A percentile compares a stretch with the other conserved stretches of the same genome.
These are phyloP conservation scores for Dacryopinax primogenitus DNA, from an alignment of 768 basidiomycete species.

Conservation along the genomic window DNA sequence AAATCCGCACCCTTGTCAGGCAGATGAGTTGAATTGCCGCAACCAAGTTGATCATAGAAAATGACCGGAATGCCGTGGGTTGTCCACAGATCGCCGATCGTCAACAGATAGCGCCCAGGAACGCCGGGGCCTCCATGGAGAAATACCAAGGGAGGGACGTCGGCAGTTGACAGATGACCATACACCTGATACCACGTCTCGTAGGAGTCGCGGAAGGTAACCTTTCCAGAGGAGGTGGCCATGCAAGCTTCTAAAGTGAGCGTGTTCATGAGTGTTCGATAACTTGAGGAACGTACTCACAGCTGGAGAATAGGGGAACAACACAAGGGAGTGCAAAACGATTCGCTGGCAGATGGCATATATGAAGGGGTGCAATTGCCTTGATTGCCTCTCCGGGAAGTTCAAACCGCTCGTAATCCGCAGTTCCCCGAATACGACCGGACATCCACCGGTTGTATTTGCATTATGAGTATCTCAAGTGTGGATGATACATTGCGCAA, in stretches of 20 bases:
- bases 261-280: too few relatives aligned
- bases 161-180: constrained; percentile 14
- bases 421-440: too few relatives aligned
- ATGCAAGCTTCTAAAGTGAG: not conserved
- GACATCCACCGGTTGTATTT: too few relatives aligned
- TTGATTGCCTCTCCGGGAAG: too few relatives aligned
- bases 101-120: constrained; percentile 32
- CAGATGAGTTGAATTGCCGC: constrained; percentile 35
- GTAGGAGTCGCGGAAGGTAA: constrained; percentile 5
- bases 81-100: constrained; percentile 31
- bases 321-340: too few relatives aligned
- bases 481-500: constrained; percentile 4
- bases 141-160: constrained; percentile 29
- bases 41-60: constrained; percentile 46
- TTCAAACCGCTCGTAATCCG: not conserved
- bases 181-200: constrained; percentile 14
- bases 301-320: too few relatives aligned
- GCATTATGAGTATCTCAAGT: too few relatives aligned
- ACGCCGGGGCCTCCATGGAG: constrained; percentile 42
- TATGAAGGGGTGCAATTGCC: too few relatives aligned
- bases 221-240: not conserved
- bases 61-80: constrained; percentile 34
- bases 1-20: constrained; percentile 34
- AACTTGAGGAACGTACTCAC: not conserved
- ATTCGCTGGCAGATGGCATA: too few relatives aligned